Percentiles rank a stretch among this genome's conserved stretches.
Evolutionary conservation across 495 filamentous ascomycete species (phyloP).

Genomic region (Penicillium paradoxum): DNA sequence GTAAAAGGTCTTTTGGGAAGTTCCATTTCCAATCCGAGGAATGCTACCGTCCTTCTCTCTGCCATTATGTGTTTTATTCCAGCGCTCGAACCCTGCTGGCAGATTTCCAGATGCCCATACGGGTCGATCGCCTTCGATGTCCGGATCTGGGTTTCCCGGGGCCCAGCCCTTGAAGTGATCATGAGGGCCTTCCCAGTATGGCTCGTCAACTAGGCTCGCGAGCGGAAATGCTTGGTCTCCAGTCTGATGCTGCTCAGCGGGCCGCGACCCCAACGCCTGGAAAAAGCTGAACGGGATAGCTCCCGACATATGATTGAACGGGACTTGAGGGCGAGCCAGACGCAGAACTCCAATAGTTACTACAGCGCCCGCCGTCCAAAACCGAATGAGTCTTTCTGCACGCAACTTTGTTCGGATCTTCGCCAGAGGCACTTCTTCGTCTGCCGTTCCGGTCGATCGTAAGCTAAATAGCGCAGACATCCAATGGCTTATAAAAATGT

Average conservation of each 20-base stretch:
- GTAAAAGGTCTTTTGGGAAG: slow-evolving; percentile 18
- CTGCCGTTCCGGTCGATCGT: background rate
- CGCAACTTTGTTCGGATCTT: background rate
- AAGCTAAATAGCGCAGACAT: slow-evolving; percentile 8
- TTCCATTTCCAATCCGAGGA: background rate
- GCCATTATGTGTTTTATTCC: background rate
- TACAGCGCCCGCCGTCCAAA: slow-evolving; percentile 9
- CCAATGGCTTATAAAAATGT: slow-evolving; percentile 7
- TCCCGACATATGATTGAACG: slow-evolving; percentile 24
- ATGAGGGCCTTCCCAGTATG: slow-evolving; percentile 19
- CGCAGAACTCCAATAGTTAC: slow-evolving; percentile 4
- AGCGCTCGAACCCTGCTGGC: slow-evolving; percentile 20
- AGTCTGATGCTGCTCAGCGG: background rate
- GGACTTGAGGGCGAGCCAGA: slow-evolving; percentile 19
- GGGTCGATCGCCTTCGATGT: background rate
- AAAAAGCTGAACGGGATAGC: slow-evolving; percentile 22
- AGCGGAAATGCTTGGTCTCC: slow-evolving; percentile 16
- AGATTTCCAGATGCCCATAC: slow-evolving; percentile 16
- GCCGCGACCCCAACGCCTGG: slow-evolving; percentile 4
- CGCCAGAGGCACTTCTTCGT: slow-evolving; percentile 2
- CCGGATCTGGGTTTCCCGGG: background rate
- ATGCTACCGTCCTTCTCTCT: background rate
- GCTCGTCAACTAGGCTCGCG: slow-evolving; percentile 7
- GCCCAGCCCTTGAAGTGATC: slow-evolving; percentile 25
- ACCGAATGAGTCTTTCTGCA: background rate